phyloP scores from a whole-genome alignment of 805 yeast species.

The Kluyveromyces aestuarii region DNA sequence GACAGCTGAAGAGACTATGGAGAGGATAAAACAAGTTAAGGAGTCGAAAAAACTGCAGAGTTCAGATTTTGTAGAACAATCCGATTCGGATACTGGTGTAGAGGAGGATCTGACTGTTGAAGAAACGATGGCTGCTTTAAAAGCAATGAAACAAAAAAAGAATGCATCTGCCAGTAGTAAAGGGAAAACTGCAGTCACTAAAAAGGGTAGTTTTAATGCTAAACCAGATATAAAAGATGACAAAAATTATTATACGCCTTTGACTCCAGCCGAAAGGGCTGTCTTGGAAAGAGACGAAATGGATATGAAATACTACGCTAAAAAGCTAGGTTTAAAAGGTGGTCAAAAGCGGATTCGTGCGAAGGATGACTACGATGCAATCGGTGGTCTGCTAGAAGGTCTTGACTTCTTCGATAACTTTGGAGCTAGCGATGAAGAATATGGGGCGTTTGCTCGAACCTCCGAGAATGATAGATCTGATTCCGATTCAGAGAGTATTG shows the following conservation, averaged over 20 bases:
- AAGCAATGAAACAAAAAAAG: conserved; percentile 19
- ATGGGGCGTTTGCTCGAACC: conserved; percentile 19
- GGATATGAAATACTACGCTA: conserved; percentile 76
- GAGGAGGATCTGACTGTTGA: conserved; percentile 25
- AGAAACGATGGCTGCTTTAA: conserved; percentile 30
- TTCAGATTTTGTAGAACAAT: conserved; percentile 3
- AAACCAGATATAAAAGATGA: conserved; percentile 3
- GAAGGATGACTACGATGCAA: conserved; percentile 57
- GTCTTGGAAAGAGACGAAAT: conserved; percentile 54
- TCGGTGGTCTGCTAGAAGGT: conserved; percentile 80
- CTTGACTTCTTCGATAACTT: conserved; percentile 33
- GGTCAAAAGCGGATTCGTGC: conserved; percentile 38
- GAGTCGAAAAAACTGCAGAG: conserved; percentile 19
- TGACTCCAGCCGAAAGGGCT: conserved; percentile 39
- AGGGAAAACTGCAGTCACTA: conserved; percentile 8
- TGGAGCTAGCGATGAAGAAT: conserved; percentile 26
- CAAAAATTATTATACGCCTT: conserved; percentile 2
- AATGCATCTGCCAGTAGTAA: conserved; percentile 7
- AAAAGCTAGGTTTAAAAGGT: conserved; percentile 62
- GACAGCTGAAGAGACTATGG: conserved; percentile 37
- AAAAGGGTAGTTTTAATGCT: conserved; percentile 5
- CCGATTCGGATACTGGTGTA: conserved; percentile 8
- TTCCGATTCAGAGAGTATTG: conserved; percentile 23
- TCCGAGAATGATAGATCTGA: conserved; percentile 12
- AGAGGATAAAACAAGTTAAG: conserved; percentile 34